A percentile compares a stretch with the other conserved stretches of the same genome.
phyloP scores from a whole-genome alignment of 768 basidiomycete species.

The Arthromyces matolae region DNA sequence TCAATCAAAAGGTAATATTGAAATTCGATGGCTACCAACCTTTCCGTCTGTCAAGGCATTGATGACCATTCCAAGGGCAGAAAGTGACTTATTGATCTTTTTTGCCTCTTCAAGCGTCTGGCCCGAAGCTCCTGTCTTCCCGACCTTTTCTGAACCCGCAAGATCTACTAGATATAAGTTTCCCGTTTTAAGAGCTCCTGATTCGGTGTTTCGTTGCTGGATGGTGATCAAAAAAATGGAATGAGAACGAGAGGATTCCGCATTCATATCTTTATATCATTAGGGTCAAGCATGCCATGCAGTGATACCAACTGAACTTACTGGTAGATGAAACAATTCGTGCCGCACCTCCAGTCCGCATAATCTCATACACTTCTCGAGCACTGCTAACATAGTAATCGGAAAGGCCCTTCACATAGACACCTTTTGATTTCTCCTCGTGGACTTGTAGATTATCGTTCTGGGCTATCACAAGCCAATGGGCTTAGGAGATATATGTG shows the following conservation, averaged over 20 bases:
- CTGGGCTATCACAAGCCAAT: conserved; percentile 54
- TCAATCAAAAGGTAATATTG: neutral
- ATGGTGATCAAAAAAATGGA: conserved; percentile 99
- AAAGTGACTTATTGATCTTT: conserved; percentile 99
- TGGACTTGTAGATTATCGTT: conserved; percentile 98
- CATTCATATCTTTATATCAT: conserved; percentile 87
- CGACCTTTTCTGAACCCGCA: conserved; percentile 98
- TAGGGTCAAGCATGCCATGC: neutral
- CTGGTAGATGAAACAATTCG: conserved; percentile 93
- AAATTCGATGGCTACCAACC: conserved; percentile 36
- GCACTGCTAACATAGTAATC: conserved; percentile 98
- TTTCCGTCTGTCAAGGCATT: conserved; percentile 96
- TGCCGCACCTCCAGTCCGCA: conserved; percentile 92
- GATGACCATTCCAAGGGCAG: conserved; percentile 98
- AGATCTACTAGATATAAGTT: conserved; percentile 97
- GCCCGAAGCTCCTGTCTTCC: conserved; percentile 98
- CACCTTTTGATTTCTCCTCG: conserved; percentile 95
- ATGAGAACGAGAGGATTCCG: conserved; percentile 97
- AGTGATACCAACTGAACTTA: conserved; percentile 37
- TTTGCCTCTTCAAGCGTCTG: conserved; percentile 99
- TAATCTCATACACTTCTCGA: conserved; percentile 96
- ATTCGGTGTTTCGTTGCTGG: conserved; percentile 93
- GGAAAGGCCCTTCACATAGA: conserved; percentile 95
- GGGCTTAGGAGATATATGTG: neutral
- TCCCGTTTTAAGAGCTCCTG: conserved; percentile 92